Evolutionary conservation across 768 basidiomycete species (phyloP).

Genomic region (Glaciozyma antarctica): DNA sequence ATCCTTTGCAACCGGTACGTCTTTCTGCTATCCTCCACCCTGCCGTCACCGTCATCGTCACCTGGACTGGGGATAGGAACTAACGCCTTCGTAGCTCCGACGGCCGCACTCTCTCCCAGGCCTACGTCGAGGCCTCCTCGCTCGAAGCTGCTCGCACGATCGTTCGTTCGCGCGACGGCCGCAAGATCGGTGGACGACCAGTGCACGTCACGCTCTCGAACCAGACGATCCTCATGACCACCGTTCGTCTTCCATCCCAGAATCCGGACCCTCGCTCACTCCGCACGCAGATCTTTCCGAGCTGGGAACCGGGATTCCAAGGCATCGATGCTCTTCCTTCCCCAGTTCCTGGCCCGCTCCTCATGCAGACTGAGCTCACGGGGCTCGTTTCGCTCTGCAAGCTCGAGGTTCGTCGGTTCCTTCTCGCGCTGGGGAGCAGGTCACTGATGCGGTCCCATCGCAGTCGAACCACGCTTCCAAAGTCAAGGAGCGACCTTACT

Average conservation of each 20-base stretch:
- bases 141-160: constrained; percentile 6
- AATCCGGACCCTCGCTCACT: background rate
- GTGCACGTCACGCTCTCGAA: constrained; percentile 19
- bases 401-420: constrained; percentile 2
- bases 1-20: constrained; percentile 30
- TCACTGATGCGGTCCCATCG: rapidly evolving
- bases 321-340: constrained; percentile 3
- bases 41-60: background rate
- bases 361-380: constrained; percentile 19
- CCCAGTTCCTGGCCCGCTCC: constrained; percentile 1
- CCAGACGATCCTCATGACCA: constrained; percentile 17
- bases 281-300: constrained; percentile 22
- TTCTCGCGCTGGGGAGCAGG: background rate
- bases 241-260: background rate
- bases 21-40: too few species aligned
- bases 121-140: constrained; percentile 24
- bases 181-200: constrained; percentile 1
- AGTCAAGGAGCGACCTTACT: constrained; percentile 24
- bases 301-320: constrained; percentile 14
- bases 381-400: constrained; percentile 24
- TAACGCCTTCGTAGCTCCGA: constrained; percentile 10
- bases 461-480: constrained; percentile 19
- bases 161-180: constrained; percentile 21
- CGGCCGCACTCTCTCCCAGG: constrained; percentile 27
- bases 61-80: too few species aligned